Conservation (phyloP, 2,329 filamentous ascomycete species). For the Talaromyces rugulosus region DNA sequence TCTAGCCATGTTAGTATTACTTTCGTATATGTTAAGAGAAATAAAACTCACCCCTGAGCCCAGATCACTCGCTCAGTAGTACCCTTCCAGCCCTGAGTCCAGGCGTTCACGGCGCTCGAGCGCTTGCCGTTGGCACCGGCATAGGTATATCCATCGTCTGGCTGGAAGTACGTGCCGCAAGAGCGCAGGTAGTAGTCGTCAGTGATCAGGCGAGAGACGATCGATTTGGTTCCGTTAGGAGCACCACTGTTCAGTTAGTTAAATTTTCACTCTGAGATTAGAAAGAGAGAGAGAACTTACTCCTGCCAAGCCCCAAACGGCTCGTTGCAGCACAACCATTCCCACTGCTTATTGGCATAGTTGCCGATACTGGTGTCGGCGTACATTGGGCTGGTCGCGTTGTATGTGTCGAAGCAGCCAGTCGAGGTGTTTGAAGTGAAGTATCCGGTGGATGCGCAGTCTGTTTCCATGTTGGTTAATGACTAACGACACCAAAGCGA, state of each 20-base stretch:
- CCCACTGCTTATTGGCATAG: slow-evolving; percentile 50
- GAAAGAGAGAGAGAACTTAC: slow-evolving; percentile 24
- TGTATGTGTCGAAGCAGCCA: slow-evolving; percentile 53
- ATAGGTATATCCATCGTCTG: slow-evolving; percentile 47
- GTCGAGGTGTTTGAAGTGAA: slow-evolving; percentile 40
- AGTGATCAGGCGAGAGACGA: slow-evolving; percentile 51
- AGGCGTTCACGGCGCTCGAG: slow-evolving; percentile 47
- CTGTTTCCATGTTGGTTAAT: slow-evolving; percentile 21
- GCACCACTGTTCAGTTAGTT: slow-evolving; percentile 40
- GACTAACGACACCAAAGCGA: slow-evolving; percentile 36
- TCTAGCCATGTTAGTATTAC: slow-evolving; percentile 19
- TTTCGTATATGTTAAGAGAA: neutral
- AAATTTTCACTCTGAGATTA: neutral
- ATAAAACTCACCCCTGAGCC: slow-evolving; percentile 47
- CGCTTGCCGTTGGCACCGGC: slow-evolving; percentile 46
- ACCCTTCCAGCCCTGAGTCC: slow-evolving; percentile 54
- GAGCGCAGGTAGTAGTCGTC: slow-evolving; percentile 53
- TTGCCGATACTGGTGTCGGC: slow-evolving; percentile 49
- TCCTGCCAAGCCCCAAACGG: slow-evolving; percentile 58
- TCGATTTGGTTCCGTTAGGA: slow-evolving; percentile 39
- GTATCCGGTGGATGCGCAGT: slow-evolving; percentile 49
- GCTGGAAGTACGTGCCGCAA: slow-evolving; percentile 55
- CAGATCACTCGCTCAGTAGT: slow-evolving; percentile 53
- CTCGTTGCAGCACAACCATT: slow-evolving; percentile 61
- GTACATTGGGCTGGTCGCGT: slow-evolving; percentile 47